Conservation (phyloP, 164 flowering plant genomes). For the Tetracentron sinense region DNA sequence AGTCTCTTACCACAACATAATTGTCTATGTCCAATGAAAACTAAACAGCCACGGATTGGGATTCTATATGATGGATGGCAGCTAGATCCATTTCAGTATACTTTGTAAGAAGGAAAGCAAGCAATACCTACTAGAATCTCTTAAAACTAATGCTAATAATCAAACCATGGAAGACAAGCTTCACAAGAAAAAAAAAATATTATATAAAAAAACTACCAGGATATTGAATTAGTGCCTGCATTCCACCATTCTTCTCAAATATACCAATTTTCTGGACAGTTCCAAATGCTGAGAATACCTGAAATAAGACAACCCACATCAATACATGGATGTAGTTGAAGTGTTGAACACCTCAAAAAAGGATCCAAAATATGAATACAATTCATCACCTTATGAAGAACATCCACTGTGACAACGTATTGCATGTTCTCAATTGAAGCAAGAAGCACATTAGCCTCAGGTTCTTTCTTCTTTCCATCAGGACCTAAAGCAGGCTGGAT, state of each 20-base stretch:
- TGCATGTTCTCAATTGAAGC: conserved; percentile 68
- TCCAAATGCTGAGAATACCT: conserved; percentile 69
- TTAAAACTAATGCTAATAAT: no score
- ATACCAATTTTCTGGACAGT: conserved; percentile 60
- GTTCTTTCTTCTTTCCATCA: conserved; percentile 55
- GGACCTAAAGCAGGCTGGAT: conserved; percentile 49
- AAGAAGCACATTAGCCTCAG: conserved; percentile 62
- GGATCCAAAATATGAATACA: no score
- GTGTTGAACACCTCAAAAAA: no score
- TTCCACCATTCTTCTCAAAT: conserved; percentile 67
- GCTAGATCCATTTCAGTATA: no score
- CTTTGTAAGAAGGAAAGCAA: no score
- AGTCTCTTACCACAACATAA: no score
- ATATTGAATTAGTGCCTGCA: conserved; percentile 59
- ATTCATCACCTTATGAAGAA: conserved; percentile 48
- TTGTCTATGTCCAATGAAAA: no score
- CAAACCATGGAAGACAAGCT: not conserved
- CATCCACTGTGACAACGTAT: conserved; percentile 62
- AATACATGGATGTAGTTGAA: not conserved
- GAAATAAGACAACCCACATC: not conserved
- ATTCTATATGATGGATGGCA: no score
- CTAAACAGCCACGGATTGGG: no score
- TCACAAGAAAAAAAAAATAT: no score
- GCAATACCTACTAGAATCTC: no score
- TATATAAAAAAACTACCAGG: conserved; percentile 33